phyloP scores from a whole-genome alignment of 352 stramenopile genomes.

The Phytophthora niederhauseri region DNA sequence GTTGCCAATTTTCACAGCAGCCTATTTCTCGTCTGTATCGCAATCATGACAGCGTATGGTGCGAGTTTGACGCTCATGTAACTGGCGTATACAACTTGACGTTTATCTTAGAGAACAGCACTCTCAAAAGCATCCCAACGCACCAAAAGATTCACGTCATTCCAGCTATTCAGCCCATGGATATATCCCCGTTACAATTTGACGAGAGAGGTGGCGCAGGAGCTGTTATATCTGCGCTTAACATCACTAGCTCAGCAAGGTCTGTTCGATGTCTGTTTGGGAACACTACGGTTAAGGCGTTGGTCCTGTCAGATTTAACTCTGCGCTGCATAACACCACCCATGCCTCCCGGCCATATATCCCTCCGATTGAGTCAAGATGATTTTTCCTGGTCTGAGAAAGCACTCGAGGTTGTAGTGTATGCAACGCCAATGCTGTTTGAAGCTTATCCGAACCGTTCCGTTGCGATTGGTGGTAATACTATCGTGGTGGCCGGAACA shows the following conservation, averaged over 20 bases:
- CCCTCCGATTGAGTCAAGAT: conserved; percentile 44
- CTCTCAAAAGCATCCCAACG: conserved; percentile 22
- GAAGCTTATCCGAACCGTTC: conserved; percentile 26
- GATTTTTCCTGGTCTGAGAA: conserved; percentile 42
- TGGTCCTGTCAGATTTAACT: conserved; percentile 34
- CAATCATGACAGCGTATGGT: conserved; percentile 21
- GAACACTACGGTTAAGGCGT: conserved; percentile 20
- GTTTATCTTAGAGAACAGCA: conserved; percentile 20
- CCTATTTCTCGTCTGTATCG: conserved; percentile 16
- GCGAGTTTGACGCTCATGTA: conserved; percentile 39
- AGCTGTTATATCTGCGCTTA: conserved; percentile 38
- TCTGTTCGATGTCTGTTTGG: conserved; percentile 50
- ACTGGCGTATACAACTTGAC: conserved; percentile 35
- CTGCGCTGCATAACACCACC: conserved; percentile 41
- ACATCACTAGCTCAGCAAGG: conserved; percentile 26
- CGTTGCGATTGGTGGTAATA: conserved; percentile 5
- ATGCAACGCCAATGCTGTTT: conserved; percentile 41
- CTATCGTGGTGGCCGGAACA: conserved; percentile 45
- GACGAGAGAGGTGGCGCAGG: conserved; percentile 53
- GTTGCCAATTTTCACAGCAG: conserved; percentile 41
- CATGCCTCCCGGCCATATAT: conserved; percentile 26
- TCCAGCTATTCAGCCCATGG: conserved; percentile 25
- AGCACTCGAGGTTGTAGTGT: conserved; percentile 36
- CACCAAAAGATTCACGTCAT: conserved; percentile 41
- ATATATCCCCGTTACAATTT: conserved; percentile 36